These are phyloP conservation scores for Cyamopsis tetragonoloba DNA, from an alignment of 306 rosid species.

Conservation along the genomic window DNA sequence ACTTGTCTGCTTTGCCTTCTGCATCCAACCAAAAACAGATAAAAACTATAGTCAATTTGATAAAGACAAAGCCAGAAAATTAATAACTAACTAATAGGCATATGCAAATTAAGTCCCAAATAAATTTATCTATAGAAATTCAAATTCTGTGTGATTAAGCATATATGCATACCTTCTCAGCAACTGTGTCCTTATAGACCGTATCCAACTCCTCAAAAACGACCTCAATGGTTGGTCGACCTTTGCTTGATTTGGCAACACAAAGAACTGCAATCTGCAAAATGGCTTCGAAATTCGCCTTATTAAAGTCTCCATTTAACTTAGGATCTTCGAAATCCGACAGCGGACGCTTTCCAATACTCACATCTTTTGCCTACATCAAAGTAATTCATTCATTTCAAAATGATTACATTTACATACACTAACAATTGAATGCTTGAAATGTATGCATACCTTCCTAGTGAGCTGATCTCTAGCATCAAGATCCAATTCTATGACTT, in stretches of 20 bases:
- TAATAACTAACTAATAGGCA: too few relatives aligned
- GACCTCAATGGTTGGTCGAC: slow-evolving; percentile 63
- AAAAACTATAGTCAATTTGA: too few relatives aligned
- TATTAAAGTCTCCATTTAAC: slow-evolving; percentile 53
- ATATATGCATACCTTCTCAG: background rate
- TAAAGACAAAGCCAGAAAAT: too few relatives aligned
- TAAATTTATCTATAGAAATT: too few relatives aligned
- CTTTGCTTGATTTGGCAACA: slow-evolving; percentile 74
- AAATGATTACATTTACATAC: too few relatives aligned
- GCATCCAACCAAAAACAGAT: too few relatives aligned
- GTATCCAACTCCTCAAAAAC: slow-evolving; percentile 64
- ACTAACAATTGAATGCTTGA: too few relatives aligned
- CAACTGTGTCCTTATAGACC: slow-evolving; percentile 41
- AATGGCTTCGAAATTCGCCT: slow-evolving; percentile 55
- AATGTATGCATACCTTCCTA: slow-evolving; percentile 51
- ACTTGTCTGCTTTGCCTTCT: too few relatives aligned
- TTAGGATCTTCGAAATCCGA: slow-evolving; percentile 73
- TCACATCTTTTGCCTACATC: slow-evolving; percentile 81
- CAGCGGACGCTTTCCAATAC: slow-evolving; percentile 52
- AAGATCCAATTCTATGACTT: slow-evolving; percentile 72
- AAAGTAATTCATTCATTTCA: background rate
- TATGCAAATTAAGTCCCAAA: too few relatives aligned
- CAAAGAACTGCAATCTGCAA: slow-evolving; percentile 72
- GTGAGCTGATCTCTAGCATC: slow-evolving; percentile 88
- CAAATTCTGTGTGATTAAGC: background rate